A percentile compares a stretch with the other conserved stretches of the same genome.
phyloP scores from a whole-genome alignment of 768 basidiomycete species.

The Amanita fuliginea region DNA sequence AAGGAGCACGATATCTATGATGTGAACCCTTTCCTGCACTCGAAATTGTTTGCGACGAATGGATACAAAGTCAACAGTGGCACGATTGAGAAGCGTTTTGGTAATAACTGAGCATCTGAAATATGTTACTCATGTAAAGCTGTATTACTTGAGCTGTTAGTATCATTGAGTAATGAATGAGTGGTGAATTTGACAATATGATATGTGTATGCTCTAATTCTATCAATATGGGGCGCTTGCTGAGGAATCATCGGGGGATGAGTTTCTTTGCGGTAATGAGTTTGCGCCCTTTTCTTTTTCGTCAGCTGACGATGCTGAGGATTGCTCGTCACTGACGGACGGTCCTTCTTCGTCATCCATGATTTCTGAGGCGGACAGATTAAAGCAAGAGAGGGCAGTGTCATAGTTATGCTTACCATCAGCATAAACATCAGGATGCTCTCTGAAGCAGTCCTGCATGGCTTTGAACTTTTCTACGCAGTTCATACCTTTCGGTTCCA shows the following conservation, averaged over 20 bases:
- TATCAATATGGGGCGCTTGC: background rate
- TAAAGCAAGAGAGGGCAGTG: conserved; percentile 3
- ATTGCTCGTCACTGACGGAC: conserved; percentile 8
- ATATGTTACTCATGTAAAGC: conserved; percentile 5
- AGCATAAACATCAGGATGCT: conserved; percentile 91
- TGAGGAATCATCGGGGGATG: background rate
- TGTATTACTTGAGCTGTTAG: background rate
- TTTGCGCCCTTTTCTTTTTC: background rate
- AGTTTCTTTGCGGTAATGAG: background rate
- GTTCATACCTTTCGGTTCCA: conserved; percentile 95
- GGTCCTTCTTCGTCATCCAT: conserved; percentile 43
- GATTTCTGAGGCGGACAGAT: conserved; percentile 34
- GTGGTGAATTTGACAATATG: conserved; percentile 5
- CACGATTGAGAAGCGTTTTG: conserved; percentile 69
- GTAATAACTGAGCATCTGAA: conserved; percentile 19
- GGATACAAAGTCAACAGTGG: conserved; percentile 70
- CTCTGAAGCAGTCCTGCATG: conserved; percentile 97
- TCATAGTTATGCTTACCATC: conserved; percentile 50
- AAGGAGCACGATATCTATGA: conserved; percentile 98
- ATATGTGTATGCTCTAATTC: background rate
- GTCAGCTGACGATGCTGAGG: background rate
- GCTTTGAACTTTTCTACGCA: conserved; percentile 96
- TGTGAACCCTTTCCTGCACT: conserved; percentile 72
- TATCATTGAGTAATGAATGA: conserved; percentile 4
- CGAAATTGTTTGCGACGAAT: conserved; percentile 77